phyloP scores from a whole-genome alignment of 768 basidiomycete species.

The Rhodocollybia butyracea region DNA sequence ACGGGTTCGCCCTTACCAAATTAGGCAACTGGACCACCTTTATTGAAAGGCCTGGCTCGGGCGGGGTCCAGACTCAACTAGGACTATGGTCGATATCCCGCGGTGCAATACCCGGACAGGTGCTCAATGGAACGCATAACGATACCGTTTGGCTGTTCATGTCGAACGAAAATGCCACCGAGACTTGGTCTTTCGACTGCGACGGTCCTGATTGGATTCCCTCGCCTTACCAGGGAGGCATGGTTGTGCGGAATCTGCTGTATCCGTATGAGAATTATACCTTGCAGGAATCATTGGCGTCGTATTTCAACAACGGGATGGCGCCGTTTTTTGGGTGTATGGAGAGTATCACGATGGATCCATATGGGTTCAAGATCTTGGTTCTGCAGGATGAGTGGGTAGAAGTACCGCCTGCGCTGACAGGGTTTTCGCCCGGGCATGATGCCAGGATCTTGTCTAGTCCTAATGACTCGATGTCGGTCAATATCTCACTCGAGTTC shows the following conservation, averaged over 20 bases:
- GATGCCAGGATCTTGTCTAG: conserved; percentile 65
- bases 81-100: conserved; percentile 85
- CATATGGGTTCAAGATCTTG: conserved; percentile 79
- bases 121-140: conserved; percentile 52
- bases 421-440: conserved; percentile 82
- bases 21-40: conserved; percentile 81
- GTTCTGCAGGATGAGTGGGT: conserved; percentile 71
- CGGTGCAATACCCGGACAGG: conserved; percentile 59
- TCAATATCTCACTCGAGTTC: conserved; percentile 77
- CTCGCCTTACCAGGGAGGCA: conserved; percentile 62
- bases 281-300: conserved; percentile 60
- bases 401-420: conserved; percentile 66
- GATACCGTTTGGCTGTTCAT: conserved; percentile 83
- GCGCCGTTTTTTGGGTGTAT: conserved; percentile 80
- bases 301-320: conserved; percentile 54
- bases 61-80: conserved; percentile 76
- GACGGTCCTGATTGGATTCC: conserved; percentile 62
- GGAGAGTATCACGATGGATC: conserved; percentile 56
- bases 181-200: conserved; percentile 65
- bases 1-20: conserved; percentile 83
- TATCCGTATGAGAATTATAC: conserved; percentile 80
- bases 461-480: conserved; percentile 46
- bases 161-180: conserved; percentile 79
- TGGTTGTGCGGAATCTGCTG: conserved; percentile 67
- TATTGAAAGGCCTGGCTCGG: conserved; percentile 84